Percentiles rank a stretch among this genome's conserved stretches.
phyloP scores from a whole-genome alignment of 169 alveolate species.

The Plasmodium malariae region DNA sequence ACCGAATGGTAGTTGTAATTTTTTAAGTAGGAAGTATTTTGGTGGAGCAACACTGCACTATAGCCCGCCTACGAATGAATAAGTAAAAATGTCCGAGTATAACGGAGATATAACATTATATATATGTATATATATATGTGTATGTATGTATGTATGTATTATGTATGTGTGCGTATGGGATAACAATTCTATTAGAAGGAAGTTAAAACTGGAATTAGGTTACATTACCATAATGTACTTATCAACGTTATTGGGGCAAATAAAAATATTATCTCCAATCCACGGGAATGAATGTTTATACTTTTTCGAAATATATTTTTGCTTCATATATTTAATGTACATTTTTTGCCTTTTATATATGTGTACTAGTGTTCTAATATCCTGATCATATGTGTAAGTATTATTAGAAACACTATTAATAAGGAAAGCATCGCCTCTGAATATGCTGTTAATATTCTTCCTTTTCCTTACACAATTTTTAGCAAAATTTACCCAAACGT shows the following conservation, averaged over 20 bases:
- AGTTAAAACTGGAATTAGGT: background rate
- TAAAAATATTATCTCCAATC: conserved; percentile 46
- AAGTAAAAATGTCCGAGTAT: background rate
- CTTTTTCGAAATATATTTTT: conserved; percentile 14
- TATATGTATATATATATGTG: background rate
- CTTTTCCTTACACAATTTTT: conserved; percentile 31
- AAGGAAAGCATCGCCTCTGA: conserved; percentile 12
- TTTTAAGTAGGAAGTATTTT: conserved; percentile 59
- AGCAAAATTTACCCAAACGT: conserved; percentile 37
- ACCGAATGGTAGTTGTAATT: conserved; percentile 40
- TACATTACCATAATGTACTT: conserved; percentile 33
- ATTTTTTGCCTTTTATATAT: conserved; percentile 46
- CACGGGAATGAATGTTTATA: conserved; percentile 66
- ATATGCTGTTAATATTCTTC: conserved; percentile 7
- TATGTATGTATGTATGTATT: background rate
- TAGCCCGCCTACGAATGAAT: conserved; percentile 50
- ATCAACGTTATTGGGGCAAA: conserved; percentile 36
- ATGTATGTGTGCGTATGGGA: background rate
- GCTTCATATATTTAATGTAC: conserved; percentile 27
- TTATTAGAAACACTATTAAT: conserved; percentile 40
- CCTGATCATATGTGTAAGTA: conserved; percentile 39
- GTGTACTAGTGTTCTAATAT: conserved; percentile 23
- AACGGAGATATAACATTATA: background rate
- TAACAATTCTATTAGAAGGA: background rate
- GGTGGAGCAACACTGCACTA: conserved; percentile 29